Base-by-base conservation (phyloP, 805 yeast species). In the Nakazawaea ishiwadae region DNA sequence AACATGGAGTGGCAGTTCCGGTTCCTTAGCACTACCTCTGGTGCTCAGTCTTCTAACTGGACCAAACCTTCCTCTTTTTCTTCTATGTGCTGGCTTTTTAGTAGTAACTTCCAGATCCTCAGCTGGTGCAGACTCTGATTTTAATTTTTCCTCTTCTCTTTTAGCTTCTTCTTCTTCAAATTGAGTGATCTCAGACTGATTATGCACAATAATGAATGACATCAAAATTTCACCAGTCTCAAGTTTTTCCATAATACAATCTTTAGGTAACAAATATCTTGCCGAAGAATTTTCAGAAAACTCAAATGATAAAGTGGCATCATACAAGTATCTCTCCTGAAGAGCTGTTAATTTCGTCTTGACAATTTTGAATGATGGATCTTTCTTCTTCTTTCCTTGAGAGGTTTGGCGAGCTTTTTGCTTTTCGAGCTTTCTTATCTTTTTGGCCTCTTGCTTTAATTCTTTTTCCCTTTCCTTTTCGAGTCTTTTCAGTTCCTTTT, bases 231-330 rank as follows among this genome's bases (percentile, higher is more conserved):
- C 78, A 12, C 66, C 64, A 21, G 58, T 63, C 1, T 52, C 63
- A 1, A 63, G 32, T 1, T 75, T 65, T 60, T 90, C 97, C 44
- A 84, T 65, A 3, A 91, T 73, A 1, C 95, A 74, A 47, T 87
- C 77, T 48, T 80, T 80, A 0, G 98, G 97, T 0, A 91, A 55
- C 44, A 73, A 63, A 52, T 74, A 91, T 44, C 98, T 71, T 6
- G 81, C 81, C 35, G 81, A 72, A 0, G 93, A 76, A 55, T 80
- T 81, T 51, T 93, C 98, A 20, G 73, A 73, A 62, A 80, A 91
- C 59, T 93, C 99, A 58, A 91, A 81, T 5, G 89, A 81, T 30
- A 93, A 57, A 40, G 86, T 83, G 0, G 95, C 88, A 51, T 77
- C 76, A 28, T 73, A 58, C 17, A 76, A 63, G 51, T 84, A 84